These are phyloP conservation scores for Teratosphaeria epicoccoides DNA, from an alignment of 2,329 filamentous ascomycete genomes.

Conservation along the genomic window DNA sequence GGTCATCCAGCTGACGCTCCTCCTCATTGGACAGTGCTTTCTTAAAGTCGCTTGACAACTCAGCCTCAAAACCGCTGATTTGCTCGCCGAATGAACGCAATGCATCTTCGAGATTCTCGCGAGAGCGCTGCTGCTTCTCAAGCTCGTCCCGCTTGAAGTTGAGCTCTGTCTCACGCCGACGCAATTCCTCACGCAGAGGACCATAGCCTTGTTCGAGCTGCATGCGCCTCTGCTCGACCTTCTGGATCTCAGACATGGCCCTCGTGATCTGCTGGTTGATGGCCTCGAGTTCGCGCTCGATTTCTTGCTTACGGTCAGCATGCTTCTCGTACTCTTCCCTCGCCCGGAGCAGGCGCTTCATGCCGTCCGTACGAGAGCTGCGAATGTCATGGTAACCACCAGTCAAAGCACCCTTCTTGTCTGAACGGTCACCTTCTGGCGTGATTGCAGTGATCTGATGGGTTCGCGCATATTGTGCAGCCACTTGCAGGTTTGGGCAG, in stretches of 20 bases:
- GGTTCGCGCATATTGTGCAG: slow-evolving; percentile 81
- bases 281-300: slow-evolving; percentile 59
- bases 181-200: slow-evolving; percentile 65
- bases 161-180: slow-evolving; percentile 62
- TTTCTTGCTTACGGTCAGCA: slow-evolving; percentile 51
- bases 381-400: slow-evolving; percentile 86
- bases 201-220: slow-evolving; percentile 75
- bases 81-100: slow-evolving; percentile 54
- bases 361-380: slow-evolving; percentile 76
- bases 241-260: slow-evolving; percentile 74
- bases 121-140: slow-evolving; percentile 55
- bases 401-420: slow-evolving; percentile 89
- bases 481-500: slow-evolving; percentile 78
- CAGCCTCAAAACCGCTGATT: slow-evolving; percentile 64
- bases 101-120: slow-evolving; percentile 57
- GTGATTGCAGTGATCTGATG: slow-evolving; percentile 91
- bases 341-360: slow-evolving; percentile 64
- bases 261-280: slow-evolving; percentile 83
- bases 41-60: slow-evolving; percentile 80
- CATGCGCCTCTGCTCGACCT: slow-evolving; percentile 64
- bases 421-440: slow-evolving; percentile 84
- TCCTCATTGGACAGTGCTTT: slow-evolving; percentile 77
- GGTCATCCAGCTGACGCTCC: slow-evolving; percentile 64
- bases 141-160: slow-evolving; percentile 64
- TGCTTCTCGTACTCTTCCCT: slow-evolving; percentile 63